Percentiles rank a stretch among this genome's conserved stretches.
Conservation (phyloP, 345 rosid genomes). For the Draba incana region DNA sequence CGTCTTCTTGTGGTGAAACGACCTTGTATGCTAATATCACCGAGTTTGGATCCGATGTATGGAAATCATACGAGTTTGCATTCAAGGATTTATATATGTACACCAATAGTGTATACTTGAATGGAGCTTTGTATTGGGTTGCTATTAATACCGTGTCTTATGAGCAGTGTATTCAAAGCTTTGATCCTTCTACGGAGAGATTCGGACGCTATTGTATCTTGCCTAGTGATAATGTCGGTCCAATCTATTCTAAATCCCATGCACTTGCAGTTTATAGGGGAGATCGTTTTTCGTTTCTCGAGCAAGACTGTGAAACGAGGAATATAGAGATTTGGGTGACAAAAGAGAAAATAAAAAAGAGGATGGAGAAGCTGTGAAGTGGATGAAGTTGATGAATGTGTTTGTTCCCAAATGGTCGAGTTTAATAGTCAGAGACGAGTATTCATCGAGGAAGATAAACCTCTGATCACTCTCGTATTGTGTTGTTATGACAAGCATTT, state of each 20-base stretch:
- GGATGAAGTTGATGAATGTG: constrained; percentile 3
- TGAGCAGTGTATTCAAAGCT: not conserved
- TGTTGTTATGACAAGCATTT: not conserved
- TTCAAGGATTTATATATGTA: no score
- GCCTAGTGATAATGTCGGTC: not conserved
- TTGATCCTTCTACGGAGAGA: not conserved
- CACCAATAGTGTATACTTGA: not conserved
- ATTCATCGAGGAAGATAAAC: not conserved
- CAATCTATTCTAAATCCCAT: no score
- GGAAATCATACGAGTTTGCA: not conserved
- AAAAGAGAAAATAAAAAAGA: not conserved
- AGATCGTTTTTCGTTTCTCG: not conserved
- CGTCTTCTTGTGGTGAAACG: no score
- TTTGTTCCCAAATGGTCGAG: not conserved
- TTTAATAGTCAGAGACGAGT: not conserved
- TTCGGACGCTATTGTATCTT: not conserved
- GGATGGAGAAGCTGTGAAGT: not conserved
- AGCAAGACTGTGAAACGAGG: not conserved
- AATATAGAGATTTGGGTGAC: not conserved
- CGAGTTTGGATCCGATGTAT: not conserved
- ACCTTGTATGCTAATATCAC: not conserved
- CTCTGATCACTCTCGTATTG: not conserved
- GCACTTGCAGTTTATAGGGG: not conserved
- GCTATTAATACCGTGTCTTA: not conserved
- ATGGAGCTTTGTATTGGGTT: not conserved